A percentile compares a stretch with the other conserved stretches of the same genome.
phyloP scores from a whole-genome alignment of 1,284 basidiomycete species.

The Moesziomyces antarcticus region DNA sequence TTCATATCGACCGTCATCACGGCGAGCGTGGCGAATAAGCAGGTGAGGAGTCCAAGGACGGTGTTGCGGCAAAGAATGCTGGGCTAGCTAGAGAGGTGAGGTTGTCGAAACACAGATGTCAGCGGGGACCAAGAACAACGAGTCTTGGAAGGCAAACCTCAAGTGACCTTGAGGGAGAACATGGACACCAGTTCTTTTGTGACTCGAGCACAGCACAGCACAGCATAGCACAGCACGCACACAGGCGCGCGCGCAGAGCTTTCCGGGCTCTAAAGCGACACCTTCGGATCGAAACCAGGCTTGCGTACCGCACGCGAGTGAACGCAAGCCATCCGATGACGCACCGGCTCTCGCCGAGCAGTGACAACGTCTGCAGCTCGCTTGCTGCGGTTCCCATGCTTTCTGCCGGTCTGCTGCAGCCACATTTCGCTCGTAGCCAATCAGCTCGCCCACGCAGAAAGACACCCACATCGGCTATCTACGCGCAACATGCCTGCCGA shows the following conservation, averaged over 20 bases:
- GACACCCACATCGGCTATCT: too few relatives aligned
- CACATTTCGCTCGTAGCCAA: too few relatives aligned
- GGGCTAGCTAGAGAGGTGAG: not conserved
- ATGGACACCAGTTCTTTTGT: not conserved
- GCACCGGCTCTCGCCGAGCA: too few relatives aligned
- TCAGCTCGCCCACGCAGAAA: too few relatives aligned
- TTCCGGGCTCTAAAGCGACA: too few relatives aligned
- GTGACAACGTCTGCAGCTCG: not conserved
- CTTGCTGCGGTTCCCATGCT: not conserved
- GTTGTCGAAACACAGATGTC: not conserved
- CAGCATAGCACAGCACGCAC: not conserved
- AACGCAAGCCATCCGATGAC: too few relatives aligned
- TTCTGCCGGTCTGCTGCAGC: not conserved
- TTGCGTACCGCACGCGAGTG: too few relatives aligned
- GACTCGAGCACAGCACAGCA: not conserved
- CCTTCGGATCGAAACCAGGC: too few relatives aligned
- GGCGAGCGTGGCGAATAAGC: constrained; percentile 1
- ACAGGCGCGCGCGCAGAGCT: too few relatives aligned
- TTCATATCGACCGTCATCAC: constrained; percentile 9
- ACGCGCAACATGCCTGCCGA: too few relatives aligned
- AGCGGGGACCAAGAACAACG: not conserved
- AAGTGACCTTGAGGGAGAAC: not conserved
- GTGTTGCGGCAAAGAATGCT: not conserved
- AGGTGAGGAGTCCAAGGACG: not conserved
- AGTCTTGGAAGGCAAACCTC: not conserved